Base-by-base conservation (phyloP, 768 basidiomycete species). In the Holtermanniella nyarrowii region DNA sequence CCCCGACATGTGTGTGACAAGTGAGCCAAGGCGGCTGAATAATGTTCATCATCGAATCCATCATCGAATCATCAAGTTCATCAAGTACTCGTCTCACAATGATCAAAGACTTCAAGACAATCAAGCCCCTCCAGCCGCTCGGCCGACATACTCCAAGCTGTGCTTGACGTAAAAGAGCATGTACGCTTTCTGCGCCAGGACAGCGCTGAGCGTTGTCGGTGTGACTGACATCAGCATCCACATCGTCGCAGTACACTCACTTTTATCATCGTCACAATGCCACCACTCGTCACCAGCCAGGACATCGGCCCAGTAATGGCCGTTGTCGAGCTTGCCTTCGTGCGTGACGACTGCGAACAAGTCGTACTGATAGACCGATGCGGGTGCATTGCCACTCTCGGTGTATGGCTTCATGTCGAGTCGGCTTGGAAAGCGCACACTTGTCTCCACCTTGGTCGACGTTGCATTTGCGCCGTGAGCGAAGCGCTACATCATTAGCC, bases 141-240 rank as follows among this genome's bases (percentile, higher is more conserved):
- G 31, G 10, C 10, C 31, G 7, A 16, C 84, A 72, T 90, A 91
- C 56, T 90, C 86, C 43, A 91, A 75, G 55, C 86, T 80, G 11
- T 86, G 81, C 70, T 91, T 91, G 55, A 88, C 86, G 66, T 93
- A 95, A 74, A 91, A 90, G 56, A 88, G 87, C 89, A 93, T 91
- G 70, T 93, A 93, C 4, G 87, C 84, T 45, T 80, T 77, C 18
- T 88, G 87, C 45, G 70, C 74, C 40, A 90, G 76, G 49, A 84
- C 85, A 0, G 78, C 77, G 5, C 78, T 76, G 20, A 90, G 76
- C 22, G 76, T 83, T 11, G 88, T 80, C 20, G 77, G 78, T 0
- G 82, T 82, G 10, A 91, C 87, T 71, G 42, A 18, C 42, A 24
- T 43, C 27, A 25, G 50, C 31, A 26, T 14, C 43, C 39, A n/a